These are phyloP conservation scores for Globisporangium nodosum DNA, from an alignment of 352 stramenopile species.

Conservation along the genomic window DNA sequence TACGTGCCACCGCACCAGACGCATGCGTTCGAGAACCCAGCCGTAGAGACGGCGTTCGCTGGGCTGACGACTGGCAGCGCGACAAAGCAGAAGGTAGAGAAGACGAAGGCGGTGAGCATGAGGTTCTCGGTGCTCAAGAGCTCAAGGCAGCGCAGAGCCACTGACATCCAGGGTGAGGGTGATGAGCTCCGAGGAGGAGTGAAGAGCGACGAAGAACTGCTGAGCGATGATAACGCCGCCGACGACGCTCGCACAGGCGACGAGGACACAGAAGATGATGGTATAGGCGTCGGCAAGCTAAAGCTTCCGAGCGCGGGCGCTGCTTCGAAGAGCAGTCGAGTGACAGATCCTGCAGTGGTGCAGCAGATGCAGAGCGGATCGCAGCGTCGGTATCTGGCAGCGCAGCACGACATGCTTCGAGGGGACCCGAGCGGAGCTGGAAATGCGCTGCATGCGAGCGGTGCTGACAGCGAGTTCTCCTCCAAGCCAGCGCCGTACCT, in stretches of 20 bases:
- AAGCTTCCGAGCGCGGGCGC: slow-evolving; percentile 16
- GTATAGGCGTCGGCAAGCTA: slow-evolving; percentile 55
- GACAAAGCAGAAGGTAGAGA: neutral
- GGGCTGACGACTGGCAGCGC: neutral
- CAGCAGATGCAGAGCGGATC: slow-evolving; percentile 38
- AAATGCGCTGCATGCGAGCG: slow-evolving; percentile 1
- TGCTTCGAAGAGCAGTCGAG: neutral
- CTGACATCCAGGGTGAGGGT: slow-evolving; percentile 5
- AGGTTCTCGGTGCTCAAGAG: slow-evolving; percentile 4
- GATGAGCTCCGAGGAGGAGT: slow-evolving; percentile 2
- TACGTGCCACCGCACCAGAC: slow-evolving; percentile 32
- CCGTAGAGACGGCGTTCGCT: neutral
- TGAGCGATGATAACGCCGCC: slow-evolving; percentile 8
- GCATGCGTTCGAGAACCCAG: slow-evolving; percentile 43
- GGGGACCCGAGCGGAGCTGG: neutral
- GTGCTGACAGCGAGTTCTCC: slow-evolving; percentile 6
- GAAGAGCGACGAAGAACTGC: neutral
- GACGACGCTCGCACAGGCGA: slow-evolving; percentile 2
- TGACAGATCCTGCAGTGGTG: slow-evolving; percentile 41
- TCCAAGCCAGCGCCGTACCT: slow-evolving; percentile 36
- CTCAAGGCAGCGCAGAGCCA: slow-evolving; percentile 3
- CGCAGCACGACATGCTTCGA: slow-evolving; percentile 34
- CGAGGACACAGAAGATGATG: slow-evolving; percentile 28
- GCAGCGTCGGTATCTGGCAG: slow-evolving; percentile 47
- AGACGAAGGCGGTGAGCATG: neutral